Base-by-base conservation (phyloP, 192 early-diverging fungal genomes). In the Glomus cerebriforme region DNA sequence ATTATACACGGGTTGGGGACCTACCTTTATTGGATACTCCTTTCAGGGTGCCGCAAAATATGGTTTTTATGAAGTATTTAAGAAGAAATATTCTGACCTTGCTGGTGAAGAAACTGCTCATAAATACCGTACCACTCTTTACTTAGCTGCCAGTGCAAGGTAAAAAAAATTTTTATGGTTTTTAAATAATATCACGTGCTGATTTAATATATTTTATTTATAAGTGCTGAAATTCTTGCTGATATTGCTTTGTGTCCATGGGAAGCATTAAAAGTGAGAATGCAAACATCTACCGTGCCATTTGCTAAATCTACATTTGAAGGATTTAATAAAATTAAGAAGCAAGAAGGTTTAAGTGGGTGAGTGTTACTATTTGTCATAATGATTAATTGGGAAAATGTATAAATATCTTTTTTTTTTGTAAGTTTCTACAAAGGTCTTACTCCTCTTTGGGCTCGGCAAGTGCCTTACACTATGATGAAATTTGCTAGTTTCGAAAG, bases 11-110 rank as follows among this genome's bases (percentile, higher is more conserved):
- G 95, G 95, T 62, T 86, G 91, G 32, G 88, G 85, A 10, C 95
- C 95, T 31, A 96, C 95, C 19, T 83, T 94, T 37, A 75, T 94
- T 49, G 95, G 95, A 24, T 96, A 96, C 87, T 95, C 92, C 79
- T 79, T 92, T 35, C 91, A 92, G 34, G 91, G 91, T 47, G 88
- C 86, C 49, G 86, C 87, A 87, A 97, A 97, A 86, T 97, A 94
- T 85, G 95, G 95, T 31, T 90, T 95, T 68, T 96, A 96, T 86
- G 95, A 97, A 85, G 81, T 92, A 79, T 97, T 95, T 89, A 97
- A 97, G 86, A 89, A 93, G 84, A 82, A 86, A 75, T 94, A 92
- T 78, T 80, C 87, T 65, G 81, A 84, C 49, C 10, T 88, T 10
- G 91, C 84, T 49, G 92, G 92, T 76, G 91, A 91, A 70, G 88